Evolutionary conservation across 805 yeast genomes (phyloP), one percentile per base, ranked within the genome.

Genomic region (Blastobotrys muscicola): DNA sequence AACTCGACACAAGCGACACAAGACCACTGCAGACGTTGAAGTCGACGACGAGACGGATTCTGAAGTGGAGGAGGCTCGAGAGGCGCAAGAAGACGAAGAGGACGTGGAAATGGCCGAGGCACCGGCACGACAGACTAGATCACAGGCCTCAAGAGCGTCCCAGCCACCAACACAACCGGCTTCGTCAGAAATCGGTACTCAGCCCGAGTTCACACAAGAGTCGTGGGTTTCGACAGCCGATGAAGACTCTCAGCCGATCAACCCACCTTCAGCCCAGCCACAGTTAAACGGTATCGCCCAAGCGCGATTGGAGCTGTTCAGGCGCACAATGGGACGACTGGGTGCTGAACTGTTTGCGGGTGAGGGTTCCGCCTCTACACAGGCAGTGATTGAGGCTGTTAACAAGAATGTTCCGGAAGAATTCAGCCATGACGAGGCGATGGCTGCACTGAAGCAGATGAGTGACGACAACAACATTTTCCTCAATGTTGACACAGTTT

Each of bases 281-380:
- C 57, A 54, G 30, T 70, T 67, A 9, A 20, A 4, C 6, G 61
- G 60, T 8, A 67, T 79, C 13, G 75, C 83, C 3, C 68, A 70
- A 2, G 66, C 71, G 13, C 67, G 85, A 50, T 63, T 69, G 41
- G 66, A 63, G n/a, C 53, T 58, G 29, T 70, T 78, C 53, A 68
- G 71, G 14, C 65, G 68, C 46, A 59, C 68, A 9, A 65, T 74
- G 14, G 77, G 80, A 1, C 61, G 59, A 16, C 60, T 76, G 36
- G 64, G 74, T 54, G 68, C 69, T 44, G 62, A 71, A 3, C 67
- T 64, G 14, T 44, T 68, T 4, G 71, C 68, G 44, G 70, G 67
- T 14, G 72, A 69, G 23, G 75, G 70, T 31, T 67, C 67, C 45
- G 69, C 71, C 41, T 60, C 69, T 1, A 50, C 64, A 8, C 65